Evolutionary conservation across 202 grass and related monocot species (phyloP), one percentile per base, ranked within the genome.

Genomic region (Bolboschoenoplectus hybrid): DNA sequence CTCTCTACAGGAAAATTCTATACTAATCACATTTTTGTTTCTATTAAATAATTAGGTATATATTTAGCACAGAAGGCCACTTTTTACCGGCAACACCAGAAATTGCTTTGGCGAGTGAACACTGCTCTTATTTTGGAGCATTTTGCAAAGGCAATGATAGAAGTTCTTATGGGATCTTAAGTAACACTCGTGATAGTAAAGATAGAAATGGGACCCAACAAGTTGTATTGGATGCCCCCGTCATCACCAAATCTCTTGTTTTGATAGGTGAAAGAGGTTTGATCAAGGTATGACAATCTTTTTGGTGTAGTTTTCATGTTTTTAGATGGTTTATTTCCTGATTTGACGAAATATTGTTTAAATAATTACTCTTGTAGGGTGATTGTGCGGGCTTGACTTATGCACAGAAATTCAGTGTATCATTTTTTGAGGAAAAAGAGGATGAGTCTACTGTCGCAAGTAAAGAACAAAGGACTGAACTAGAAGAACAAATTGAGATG

Each of bases 51-150:
- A 87, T 83, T 89, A 98, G 95, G 88, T 98, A 98, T 81, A 89
- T 95, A 85, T 98, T 98, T 93, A 98, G 93, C 68, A 98, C 95
- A 85, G 95, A 98, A 92, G 95, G 95, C 80, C 95, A 98, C 87
- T 85, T 95, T 62, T 88, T 98, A 70, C 95, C 95, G 79, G 88
- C 88, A 76, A 93, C 93, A 84, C 91, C 91, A 40, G 84, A 98
- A 90, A 92, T 95, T 83, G 80, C 91, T 77, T 92, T 98, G 74
- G 87, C 84, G 84, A 92, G 89, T 85, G 95, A 95, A 44, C 95
- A 95, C 63, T 95, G 95, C 79, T 93, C 82, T 46, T 93, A 93
- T 93, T 89, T 91, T 88, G 93, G 93, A 91, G 85, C 95, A 88
- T 97, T 93, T 89, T 97, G 95, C 86, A 88, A 93, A 87, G 88